These are phyloP conservation scores for Pseudonectria buxi DNA, from an alignment of 2,329 filamentous ascomycete species.

Conservation along the genomic window DNA sequence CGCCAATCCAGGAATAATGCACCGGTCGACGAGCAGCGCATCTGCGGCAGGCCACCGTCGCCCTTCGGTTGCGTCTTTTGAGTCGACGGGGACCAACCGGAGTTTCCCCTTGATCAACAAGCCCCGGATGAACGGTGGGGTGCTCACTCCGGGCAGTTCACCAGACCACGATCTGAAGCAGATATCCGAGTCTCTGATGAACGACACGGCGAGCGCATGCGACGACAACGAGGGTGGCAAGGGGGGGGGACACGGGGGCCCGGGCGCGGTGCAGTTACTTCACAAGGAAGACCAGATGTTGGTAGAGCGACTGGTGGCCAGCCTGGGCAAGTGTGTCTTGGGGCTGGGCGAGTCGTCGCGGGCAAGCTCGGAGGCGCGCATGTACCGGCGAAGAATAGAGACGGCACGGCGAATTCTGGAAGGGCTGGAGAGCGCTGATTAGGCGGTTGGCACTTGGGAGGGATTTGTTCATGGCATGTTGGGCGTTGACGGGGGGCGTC, in stretches of 20 bases:
- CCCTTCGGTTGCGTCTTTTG: constrained; percentile 50
- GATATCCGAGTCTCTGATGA: constrained; percentile 43
- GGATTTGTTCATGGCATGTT: not conserved
- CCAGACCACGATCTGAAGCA: constrained; percentile 43
- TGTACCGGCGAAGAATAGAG: constrained; percentile 66
- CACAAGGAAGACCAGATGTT: constrained; percentile 52
- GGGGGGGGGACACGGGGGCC: constrained; percentile 21
- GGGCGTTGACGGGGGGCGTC: not conserved
- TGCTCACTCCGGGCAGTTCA: constrained; percentile 42
- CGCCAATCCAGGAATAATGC: constrained; percentile 33
- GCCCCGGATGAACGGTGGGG: constrained; percentile 37
- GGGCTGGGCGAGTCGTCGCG: constrained; percentile 49
- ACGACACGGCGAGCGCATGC: constrained; percentile 38
- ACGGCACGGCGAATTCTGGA: constrained; percentile 67
- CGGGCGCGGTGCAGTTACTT: constrained; percentile 41
- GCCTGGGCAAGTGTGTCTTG: constrained; percentile 53
- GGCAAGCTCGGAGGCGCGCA: constrained; percentile 51
- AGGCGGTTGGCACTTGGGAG: constrained; percentile 5
- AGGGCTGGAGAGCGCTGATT: constrained; percentile 43
- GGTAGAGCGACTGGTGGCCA: constrained; percentile 53
- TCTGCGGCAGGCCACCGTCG: constrained; percentile 20
- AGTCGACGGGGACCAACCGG: constrained; percentile 52
- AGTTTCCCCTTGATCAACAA: constrained; percentile 57
- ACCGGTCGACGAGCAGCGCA: constrained; percentile 28
- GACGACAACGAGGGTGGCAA: constrained; percentile 25